Evolutionary conservation across 352 stramenopile species (phyloP).

Genomic region (Phytopythium aichiense): DNA sequence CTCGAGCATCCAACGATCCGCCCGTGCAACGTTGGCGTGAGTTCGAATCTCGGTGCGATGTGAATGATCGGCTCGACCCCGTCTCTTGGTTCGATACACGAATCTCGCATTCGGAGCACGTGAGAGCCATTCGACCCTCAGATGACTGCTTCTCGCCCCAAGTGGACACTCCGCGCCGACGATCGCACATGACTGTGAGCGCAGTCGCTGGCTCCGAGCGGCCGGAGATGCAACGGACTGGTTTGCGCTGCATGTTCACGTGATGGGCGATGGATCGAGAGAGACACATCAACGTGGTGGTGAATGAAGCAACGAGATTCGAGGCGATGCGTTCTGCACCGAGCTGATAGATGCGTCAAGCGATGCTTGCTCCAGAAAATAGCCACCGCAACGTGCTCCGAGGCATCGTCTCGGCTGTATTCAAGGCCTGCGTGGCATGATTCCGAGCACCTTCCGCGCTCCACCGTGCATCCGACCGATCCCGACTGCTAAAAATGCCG

Average conservation of each 20-base stretch:
- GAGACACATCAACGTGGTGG: background rate
- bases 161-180: background rate
- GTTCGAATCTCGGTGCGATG: background rate
- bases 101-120: background rate
- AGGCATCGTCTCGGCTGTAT: no score
- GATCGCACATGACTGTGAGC: background rate
- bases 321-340: background rate
- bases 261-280: background rate
- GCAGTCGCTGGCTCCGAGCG: no score
- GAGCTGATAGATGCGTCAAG: background rate
- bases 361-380: background rate
- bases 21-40: background rate
- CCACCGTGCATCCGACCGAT: background rate
- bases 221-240: background rate
- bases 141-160: background rate
- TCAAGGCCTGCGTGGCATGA: no score
- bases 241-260: background rate
- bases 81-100: background rate
- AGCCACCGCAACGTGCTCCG: background rate
- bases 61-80: constrained; percentile 1
- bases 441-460: background rate
- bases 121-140: no score
- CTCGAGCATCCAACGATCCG: background rate
- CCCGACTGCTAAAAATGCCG: background rate
- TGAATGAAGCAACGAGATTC: background rate